These are phyloP conservation scores for Pleurozium schreberi DNA, from an alignment of 225 moss, liverwort and hornwort genomes.

Conservation along the genomic window DNA sequence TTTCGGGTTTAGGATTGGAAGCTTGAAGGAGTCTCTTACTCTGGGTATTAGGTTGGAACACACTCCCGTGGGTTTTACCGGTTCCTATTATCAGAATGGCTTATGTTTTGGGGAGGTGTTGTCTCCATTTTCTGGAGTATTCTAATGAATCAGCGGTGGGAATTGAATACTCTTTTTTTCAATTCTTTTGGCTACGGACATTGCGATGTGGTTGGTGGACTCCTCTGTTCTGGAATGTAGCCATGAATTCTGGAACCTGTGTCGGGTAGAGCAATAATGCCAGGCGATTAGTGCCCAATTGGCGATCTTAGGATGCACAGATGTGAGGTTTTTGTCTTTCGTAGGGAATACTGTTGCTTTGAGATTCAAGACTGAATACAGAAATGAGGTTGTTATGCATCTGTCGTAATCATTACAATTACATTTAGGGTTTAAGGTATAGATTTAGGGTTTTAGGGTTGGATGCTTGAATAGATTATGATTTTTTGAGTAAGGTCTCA, in stretches of 20 bases:
- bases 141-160: slow-evolving; percentile 25
- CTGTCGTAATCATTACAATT: not conserved
- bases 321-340: not conserved
- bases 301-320: not conserved
- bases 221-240: not conserved
- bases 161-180: too few relatives aligned
- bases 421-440: not conserved
- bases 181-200: not conserved
- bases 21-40: not conserved
- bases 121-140: not conserved
- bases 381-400: not conserved
- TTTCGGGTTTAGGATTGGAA: not conserved
- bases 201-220: not conserved
- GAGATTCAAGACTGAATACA: not conserved
- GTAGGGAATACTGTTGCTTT: not conserved
- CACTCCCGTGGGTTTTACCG: not conserved
- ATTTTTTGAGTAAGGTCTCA: not conserved
- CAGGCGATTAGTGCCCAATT: not conserved
- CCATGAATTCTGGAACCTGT: not conserved
- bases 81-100: not conserved
- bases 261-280: not conserved
- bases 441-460: not conserved
- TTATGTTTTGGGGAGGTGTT: not conserved
- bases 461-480: not conserved
- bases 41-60: not conserved